Evolutionary conservation across 768 basidiomycete genomes (phyloP).

Genomic region (Mycena pura): DNA sequence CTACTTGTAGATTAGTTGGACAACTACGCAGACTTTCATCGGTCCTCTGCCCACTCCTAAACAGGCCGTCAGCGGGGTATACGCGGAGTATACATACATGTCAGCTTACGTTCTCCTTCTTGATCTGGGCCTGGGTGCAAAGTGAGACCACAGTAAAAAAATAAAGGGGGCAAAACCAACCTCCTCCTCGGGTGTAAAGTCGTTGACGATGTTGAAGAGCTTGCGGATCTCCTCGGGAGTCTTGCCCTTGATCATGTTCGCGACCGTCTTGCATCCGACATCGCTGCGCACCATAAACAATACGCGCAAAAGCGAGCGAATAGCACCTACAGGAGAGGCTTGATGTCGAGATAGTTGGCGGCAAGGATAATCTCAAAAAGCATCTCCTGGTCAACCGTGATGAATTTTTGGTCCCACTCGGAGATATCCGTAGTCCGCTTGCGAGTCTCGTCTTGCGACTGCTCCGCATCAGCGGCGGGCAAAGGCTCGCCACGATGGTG

Average conservation of each 20-base stretch:
- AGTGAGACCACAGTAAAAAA: slow-evolving; percentile 19
- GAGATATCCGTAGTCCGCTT: slow-evolving; percentile 98
- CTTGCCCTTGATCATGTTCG: slow-evolving; percentile 99
- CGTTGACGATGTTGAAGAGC: slow-evolving; percentile 96
- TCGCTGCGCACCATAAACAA: slow-evolving; percentile 60
- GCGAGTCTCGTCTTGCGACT: slow-evolving; percentile 90
- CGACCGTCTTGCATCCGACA: slow-evolving; percentile 98
- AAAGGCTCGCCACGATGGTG: slow-evolving; percentile 98
- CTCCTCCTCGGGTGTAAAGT: slow-evolving; percentile 99
- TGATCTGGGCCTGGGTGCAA: slow-evolving; percentile 84
- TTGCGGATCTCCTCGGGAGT: slow-evolving; percentile 99
- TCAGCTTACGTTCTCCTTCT: slow-evolving; percentile 93
- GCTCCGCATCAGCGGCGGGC: slow-evolving; percentile 81
- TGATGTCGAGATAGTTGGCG: slow-evolving; percentile 99
- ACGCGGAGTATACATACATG: not conserved
- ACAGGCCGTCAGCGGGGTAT: slow-evolving; percentile 25
- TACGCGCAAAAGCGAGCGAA: not conserved
- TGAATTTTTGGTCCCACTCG: slow-evolving; percentile 99
- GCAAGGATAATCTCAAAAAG: slow-evolving; percentile 99
- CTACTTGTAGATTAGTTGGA: not conserved
- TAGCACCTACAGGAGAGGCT: slow-evolving; percentile 85
- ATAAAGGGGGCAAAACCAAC: slow-evolving; percentile 47
- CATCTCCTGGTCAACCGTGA: slow-evolving; percentile 99
- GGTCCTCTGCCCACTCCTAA: slow-evolving; percentile 94
- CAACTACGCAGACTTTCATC: slow-evolving; percentile 52